Base-by-base conservation (phyloP, 805 yeast species). In the Yamadazyma sp. region DNA sequence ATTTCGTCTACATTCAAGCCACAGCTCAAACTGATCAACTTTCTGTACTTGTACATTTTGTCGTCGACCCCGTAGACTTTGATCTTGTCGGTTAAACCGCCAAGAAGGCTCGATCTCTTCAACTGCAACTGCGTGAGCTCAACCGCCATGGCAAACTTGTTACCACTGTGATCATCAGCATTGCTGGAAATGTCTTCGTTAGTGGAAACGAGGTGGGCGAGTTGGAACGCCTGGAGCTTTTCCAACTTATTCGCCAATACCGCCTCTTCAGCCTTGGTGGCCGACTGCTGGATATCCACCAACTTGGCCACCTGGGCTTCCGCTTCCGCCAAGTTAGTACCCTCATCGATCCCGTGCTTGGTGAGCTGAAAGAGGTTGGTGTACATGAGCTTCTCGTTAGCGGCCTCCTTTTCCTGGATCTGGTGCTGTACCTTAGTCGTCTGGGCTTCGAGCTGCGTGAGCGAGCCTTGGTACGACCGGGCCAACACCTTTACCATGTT, bases 1-100 rank as follows among this genome's bases (percentile, higher is more conserved):
- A 91, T 82, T 43, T 84, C 93, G 42, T 86, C 95, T 14, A 81
- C 72, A 34, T 80, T 77, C 38, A 88, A 71, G 2, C 87, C 95
- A 55, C 95, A 84, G 32, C 87, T 77, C 32, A 80, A 64, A 16
- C 91, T 77, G 28, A 93, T 81, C 44, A 91, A 69, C 52, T 80
- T 79, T 46, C 95, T 73, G 65, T 91, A 84, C 55, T 87, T 88
- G 51, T 76, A 77, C 62, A 83, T 80, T 48, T 74, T 78, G 16
- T 68, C 63, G 38, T 74, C 78, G 45, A 73, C 65, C 43, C 61
- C 78, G 57, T 40, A 74, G 57, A 46, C 46, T 35, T 58, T 64
- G 26, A 73, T 58, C 22, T 66, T 49, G 10, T 72, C 67, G 6
- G 81, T 73, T 11, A 86, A 73, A 35, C 71, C 68, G 37, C 70